Percentiles rank a stretch among this genome's conserved stretches.
Conservation (phyloP, 306 rosid genomes). For the Inga leiocalycina region DNA sequence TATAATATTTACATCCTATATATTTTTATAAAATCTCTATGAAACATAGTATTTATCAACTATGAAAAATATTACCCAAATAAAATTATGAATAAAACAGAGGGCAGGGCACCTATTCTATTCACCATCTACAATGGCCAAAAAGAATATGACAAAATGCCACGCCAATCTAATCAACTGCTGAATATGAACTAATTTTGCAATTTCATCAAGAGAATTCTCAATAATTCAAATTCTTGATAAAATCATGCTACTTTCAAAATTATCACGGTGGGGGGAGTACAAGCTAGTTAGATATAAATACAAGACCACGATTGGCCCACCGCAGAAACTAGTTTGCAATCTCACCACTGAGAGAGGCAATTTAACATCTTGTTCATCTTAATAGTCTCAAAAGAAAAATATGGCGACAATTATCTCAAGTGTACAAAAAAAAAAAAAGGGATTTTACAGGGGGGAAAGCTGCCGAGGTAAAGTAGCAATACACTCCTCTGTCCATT, state of each 20-base stretch:
- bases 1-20: not conserved
- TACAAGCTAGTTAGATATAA: no score
- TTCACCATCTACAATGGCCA: not conserved
- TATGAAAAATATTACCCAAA: not conserved
- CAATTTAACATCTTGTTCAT: not conserved
- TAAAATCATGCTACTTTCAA: not conserved
- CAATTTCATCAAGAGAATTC: not conserved
- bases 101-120: not conserved
- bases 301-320: no score
- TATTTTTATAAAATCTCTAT: not conserved
- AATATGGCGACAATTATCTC: not conserved
- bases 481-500: not conserved
- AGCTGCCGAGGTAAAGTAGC: not conserved
- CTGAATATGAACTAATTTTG: not conserved
- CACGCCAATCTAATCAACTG: not conserved
- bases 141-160: not conserved
- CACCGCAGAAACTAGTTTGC: not conserved
- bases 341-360: not conserved
- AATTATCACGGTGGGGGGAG: not conserved
- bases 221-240: not conserved
- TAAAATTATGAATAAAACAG: not conserved
- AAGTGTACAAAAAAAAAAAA: not conserved
- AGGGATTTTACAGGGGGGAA: conserved; percentile 13
- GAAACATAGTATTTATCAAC: not conserved
- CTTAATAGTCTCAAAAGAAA: not conserved